phyloP scores from a whole-genome alignment of 2,329 filamentous ascomycete species.

The Byssothecium circinans region DNA sequence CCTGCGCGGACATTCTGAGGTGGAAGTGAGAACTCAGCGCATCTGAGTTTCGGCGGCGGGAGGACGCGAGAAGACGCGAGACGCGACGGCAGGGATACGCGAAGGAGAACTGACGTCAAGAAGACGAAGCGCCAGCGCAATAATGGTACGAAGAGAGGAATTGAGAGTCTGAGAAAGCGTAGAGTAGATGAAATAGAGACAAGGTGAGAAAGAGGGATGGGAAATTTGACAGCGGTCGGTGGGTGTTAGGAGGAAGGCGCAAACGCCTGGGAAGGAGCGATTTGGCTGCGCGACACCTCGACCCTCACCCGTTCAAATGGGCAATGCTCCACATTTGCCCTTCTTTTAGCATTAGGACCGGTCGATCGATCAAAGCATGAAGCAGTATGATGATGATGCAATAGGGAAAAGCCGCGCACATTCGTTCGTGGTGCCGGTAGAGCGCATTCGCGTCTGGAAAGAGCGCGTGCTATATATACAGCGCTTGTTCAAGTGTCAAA shows the following conservation, averaged over 20 bases:
- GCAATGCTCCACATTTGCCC: too few relatives aligned
- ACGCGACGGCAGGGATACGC: neutral
- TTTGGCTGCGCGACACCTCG: too few relatives aligned
- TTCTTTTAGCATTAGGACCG: too few relatives aligned
- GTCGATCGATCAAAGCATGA: too few relatives aligned
- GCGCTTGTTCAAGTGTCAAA: too few relatives aligned
- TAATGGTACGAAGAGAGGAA: neutral
- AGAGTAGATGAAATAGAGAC: neutral
- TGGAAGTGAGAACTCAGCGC: neutral
- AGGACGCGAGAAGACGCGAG: slow-evolving; percentile 3
- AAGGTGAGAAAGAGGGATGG: neutral
- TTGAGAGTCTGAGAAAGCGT: neutral
- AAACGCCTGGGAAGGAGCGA: neutral
- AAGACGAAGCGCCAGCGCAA: neutral
- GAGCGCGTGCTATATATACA: too few relatives aligned
- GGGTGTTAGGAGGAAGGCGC: slow-evolving; percentile 3
- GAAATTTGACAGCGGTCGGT: neutral
- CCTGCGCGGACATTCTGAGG: slow-evolving; percentile 8
- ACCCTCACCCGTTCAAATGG: too few relatives aligned
- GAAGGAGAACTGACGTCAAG: neutral
- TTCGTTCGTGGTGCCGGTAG: slow-evolving; percentile 2
- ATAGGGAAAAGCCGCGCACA: neutral
- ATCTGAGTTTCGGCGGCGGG: neutral
- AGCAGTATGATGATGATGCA: slow-evolving; percentile 1
- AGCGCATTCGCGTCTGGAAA: too few relatives aligned